Evolutionary conservation across 169 alveolate genomes (phyloP).

Genomic region (Cryptosporidium parvum): DNA sequence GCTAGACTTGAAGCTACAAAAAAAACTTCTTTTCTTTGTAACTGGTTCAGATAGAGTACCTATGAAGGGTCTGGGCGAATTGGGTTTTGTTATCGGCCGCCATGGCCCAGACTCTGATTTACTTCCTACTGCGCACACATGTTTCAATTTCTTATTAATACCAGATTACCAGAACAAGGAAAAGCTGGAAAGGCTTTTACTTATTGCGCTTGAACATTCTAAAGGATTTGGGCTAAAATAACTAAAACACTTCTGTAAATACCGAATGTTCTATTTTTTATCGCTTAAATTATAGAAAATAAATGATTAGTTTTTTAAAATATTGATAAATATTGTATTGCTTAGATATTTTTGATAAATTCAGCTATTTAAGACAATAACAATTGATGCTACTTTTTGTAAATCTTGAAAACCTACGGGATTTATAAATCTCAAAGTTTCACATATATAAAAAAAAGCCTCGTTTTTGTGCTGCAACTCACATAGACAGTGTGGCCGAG

Average conservation of each 20-base stretch:
- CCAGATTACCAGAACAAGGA: constrained; percentile 88
- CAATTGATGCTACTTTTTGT: neutral
- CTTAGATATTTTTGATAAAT: neutral
- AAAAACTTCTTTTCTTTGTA: constrained; percentile 83
- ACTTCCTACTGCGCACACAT: constrained; percentile 94
- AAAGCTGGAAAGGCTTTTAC: constrained; percentile 82
- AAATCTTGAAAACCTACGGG: neutral
- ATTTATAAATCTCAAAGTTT: too few species aligned
- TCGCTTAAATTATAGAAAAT: constrained; percentile 1
- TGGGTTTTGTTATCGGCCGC: constrained; percentile 83
- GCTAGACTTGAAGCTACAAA: constrained; percentile 82
- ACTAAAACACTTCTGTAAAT: constrained; percentile 5
- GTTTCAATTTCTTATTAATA: constrained; percentile 91
- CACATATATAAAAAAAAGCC: neutral
- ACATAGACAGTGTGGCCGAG: constrained; percentile 77
- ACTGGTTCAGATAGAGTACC: constrained; percentile 91
- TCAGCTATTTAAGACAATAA: too few species aligned
- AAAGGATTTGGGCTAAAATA: constrained; percentile 91
- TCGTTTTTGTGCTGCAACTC: neutral
- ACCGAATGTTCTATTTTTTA: neutral
- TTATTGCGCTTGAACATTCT: constrained; percentile 87
- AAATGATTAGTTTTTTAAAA: neutral
- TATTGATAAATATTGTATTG: neutral
- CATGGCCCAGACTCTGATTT: constrained; percentile 86
- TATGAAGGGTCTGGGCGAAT: constrained; percentile 82